Base-by-base conservation (phyloP, 306 rosid genomes). In the Vicia faba region DNA sequence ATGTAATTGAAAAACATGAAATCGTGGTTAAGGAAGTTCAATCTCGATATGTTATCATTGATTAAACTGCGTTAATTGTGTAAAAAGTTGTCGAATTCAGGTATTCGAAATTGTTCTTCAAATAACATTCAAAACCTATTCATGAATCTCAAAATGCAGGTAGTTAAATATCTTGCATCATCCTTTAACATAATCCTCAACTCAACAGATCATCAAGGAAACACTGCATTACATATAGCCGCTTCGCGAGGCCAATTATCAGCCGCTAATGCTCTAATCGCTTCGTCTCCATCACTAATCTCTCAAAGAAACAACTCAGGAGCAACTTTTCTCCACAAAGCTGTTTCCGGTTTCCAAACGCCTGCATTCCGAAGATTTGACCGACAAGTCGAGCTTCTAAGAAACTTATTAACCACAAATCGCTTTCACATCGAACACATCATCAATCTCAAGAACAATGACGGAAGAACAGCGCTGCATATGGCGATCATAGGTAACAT, bases 321-420 rank as follows among this genome's bases (percentile, higher is more conserved):
- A 51, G 99, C 90, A 78, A 93, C 95, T 11, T 93, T 86, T 76
- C 86, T 93, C 64, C 99, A 93, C 44, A 89, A 86, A 79, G 96
- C 93, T 11, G 86, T 93, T 26, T 82, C 99, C 33, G 99, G 97
- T 53, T 93, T 89, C 59, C 96, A 86, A 69, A 80, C 86, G 13
- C 81, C 81, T 9, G 90, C 88, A 0, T 93, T 93, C 63, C 85
- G 83, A 49, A 84, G 97, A 74, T 55, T 88, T 38, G 99, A 93
- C 85, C 58, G 86, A n/a, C 99, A 90, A 33, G 85, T 93, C n/a
- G 85, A 83, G 40, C 99, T 93, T 41, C 70, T 93, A 53, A 83
- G 83, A 74, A 75, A 88, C 14, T 67, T 93, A 72, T 81, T 88
- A 0, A 63, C 84, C 43, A 78, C 85, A 60, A 79, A 76, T 31